Conservation (phyloP, 768 basidiomycete species). For the Butyriboletus loyo region DNA sequence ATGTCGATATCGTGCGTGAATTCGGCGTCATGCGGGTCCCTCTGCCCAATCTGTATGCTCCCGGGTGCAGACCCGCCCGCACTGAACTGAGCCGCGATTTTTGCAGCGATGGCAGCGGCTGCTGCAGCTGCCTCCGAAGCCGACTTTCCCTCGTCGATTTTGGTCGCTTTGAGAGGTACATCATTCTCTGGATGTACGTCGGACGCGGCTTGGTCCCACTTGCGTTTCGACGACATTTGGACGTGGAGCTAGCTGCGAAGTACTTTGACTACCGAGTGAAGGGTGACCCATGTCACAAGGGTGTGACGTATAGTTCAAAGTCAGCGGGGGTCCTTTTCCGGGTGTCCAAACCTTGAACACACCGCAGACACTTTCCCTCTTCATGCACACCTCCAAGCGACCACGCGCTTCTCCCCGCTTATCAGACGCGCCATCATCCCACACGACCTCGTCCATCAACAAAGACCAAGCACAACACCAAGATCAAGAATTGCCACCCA, state of each 20-base stretch:
- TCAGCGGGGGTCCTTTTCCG: conserved; percentile 11
- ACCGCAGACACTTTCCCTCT: neutral
- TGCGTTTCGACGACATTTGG: conserved; percentile 69
- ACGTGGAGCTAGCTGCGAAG: neutral
- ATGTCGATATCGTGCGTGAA: conserved; percentile 94
- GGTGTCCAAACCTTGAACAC: neutral
- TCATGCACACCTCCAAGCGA: conserved; percentile 32
- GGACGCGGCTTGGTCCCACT: conserved; percentile 70
- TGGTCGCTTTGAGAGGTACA: conserved; percentile 43
- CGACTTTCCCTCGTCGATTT: conserved; percentile 48
- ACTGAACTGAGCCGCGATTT: conserved; percentile 87
- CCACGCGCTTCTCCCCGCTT: conserved; percentile 28
- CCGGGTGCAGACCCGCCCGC: conserved; percentile 39
- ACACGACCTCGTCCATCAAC: conserved; percentile 19
- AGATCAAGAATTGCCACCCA: conserved; percentile 24
- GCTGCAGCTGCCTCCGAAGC: conserved; percentile 64
- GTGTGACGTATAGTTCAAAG: conserved; percentile 18
- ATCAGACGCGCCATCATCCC: conserved; percentile 35
- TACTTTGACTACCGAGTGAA: neutral
- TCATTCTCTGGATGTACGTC: conserved; percentile 42
- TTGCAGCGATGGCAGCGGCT: conserved; percentile 87
- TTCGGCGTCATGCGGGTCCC: conserved; percentile 73
- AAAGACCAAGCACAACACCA: conserved; percentile 4
- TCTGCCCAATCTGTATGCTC: conserved; percentile 43
- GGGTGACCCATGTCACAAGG: conserved; percentile 14